Conservation (phyloP, 495 filamentous ascomycete species). For the Pseudevernia furfuracea region DNA sequence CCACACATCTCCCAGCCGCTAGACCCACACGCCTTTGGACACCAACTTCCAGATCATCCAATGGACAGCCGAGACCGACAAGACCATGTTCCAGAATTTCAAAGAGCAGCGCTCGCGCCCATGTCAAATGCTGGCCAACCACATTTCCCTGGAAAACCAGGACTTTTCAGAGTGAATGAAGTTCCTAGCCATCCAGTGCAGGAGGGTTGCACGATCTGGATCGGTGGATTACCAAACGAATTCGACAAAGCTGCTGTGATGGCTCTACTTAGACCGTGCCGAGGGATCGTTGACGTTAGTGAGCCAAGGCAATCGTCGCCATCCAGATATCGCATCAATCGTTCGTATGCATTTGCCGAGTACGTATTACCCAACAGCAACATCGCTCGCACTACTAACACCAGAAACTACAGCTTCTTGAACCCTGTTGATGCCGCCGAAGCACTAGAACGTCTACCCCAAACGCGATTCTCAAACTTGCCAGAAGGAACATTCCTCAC, state of each 20-base stretch:
- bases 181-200: not conserved
- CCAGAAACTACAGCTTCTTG: conserved; percentile 3
- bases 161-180: not conserved
- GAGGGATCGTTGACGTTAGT: not conserved
- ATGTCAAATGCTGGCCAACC: conserved; percentile 6
- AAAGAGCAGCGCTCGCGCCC: conserved; percentile 2
- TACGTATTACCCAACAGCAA: conserved; percentile 3
- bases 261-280: conserved; percentile 6
- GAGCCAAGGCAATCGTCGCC: not conserved
- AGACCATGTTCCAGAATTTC: not conserved
- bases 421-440: conserved; percentile 4
- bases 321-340: not conserved
- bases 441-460: conserved; percentile 11
- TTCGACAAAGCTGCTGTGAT: conserved; percentile 4
- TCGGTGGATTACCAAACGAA: conserved; percentile 1
- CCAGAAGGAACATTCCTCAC: not conserved
- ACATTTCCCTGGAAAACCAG: not conserved
- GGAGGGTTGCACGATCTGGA: conserved; percentile 13
- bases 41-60: not conserved
- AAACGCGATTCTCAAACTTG: conserved; percentile 6
- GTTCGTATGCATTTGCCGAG: conserved; percentile 5
- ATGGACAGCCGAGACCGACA: not conserved
- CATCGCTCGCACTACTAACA: not conserved
- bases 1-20: not conserved
- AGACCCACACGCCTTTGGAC: not conserved